phyloP scores from a whole-genome alignment of 208 protist species.

The Acanthamoeba sp. region DNA sequence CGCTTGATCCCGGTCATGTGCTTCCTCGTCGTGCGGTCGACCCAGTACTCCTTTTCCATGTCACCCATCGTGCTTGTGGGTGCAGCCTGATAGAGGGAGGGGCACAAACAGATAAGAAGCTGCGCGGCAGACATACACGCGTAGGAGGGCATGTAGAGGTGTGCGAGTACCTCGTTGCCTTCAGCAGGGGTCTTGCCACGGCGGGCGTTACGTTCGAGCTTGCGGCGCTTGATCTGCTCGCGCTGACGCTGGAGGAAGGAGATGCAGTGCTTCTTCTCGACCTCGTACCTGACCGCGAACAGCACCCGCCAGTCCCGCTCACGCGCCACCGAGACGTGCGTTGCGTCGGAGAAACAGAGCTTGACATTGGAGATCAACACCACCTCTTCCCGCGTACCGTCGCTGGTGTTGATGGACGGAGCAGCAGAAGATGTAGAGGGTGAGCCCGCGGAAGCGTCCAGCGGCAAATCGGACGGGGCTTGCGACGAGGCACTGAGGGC shows the following conservation, averaged over 20 bases:
- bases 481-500: background rate
- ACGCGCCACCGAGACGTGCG: background rate
- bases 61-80: background rate
- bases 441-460: background rate
- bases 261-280: constrained; percentile 31
- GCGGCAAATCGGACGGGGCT: background rate
- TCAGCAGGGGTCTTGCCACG: background rate
- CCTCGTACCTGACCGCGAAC: background rate
- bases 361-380: constrained; percentile 6
- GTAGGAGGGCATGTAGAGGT: too few relatives aligned
- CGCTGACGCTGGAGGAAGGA: background rate
- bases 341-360: constrained; percentile 1
- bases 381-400: background rate
- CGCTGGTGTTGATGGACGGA: background rate
- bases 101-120: background rate
- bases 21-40: background rate
- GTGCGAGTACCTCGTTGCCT: background rate
- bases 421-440: too few relatives aligned
- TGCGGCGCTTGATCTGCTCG: constrained; percentile 7
- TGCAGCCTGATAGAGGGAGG: background rate
- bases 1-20: constrained; percentile 19
- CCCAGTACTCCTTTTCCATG: constrained; percentile 32
- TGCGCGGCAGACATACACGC: too few relatives aligned
- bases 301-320: background rate
- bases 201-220: background rate